Evolutionary conservation across 2,329 filamentous ascomycete genomes (phyloP).

Genomic region (Rutstroemia sp.): DNA sequence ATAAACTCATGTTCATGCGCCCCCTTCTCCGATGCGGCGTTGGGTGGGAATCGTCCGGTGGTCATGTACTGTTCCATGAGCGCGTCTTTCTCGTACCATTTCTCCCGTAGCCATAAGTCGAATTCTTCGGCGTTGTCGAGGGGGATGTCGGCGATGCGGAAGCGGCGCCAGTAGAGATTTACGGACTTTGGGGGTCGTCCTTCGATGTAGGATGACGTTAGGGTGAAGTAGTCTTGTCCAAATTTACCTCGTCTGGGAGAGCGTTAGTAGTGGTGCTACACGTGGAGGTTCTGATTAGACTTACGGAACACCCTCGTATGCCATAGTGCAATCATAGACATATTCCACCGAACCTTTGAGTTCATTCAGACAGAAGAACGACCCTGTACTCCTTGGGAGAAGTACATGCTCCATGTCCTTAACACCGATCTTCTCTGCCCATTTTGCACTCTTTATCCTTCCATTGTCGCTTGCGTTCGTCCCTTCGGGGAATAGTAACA

Average conservation of each 20-base stretch:
- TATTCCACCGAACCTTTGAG: slow-evolving; percentile 69
- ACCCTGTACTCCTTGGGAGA: slow-evolving; percentile 72
- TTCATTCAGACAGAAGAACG: slow-evolving; percentile 72
- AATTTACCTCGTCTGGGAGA: slow-evolving; percentile 55
- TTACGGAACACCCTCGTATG: slow-evolving; percentile 89
- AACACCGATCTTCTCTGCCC: slow-evolving; percentile 69
- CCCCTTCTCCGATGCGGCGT: slow-evolving; percentile 12
- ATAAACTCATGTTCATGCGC: slow-evolving; percentile 20
- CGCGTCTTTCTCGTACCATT: slow-evolving; percentile 90
- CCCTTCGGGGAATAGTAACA: slow-evolving; percentile 80
- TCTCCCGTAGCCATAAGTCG: slow-evolving; percentile 73
- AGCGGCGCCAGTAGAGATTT: slow-evolving; percentile 93
- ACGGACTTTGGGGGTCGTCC: slow-evolving; percentile 88
- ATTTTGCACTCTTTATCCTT: slow-evolving; percentile 60
- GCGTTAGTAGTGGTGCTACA: slow-evolving; percentile 1
- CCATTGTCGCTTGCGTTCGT: slow-evolving; percentile 72
- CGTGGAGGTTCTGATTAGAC: slow-evolving; percentile 33
- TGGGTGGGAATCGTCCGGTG: slow-evolving; percentile 67
- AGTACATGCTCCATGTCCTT: slow-evolving; percentile 68
- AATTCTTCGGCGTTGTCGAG: slow-evolving; percentile 68
- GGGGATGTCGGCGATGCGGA: slow-evolving; percentile 73
- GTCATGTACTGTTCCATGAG: slow-evolving; percentile 76
- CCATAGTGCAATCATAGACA: slow-evolving; percentile 89
- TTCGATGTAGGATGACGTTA: slow-evolving; percentile 81
- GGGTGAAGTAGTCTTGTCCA: slow-evolving; percentile 84